Conservation (phyloP, 2,329 filamentous ascomycete species). For the Setomelanomma holmii region DNA sequence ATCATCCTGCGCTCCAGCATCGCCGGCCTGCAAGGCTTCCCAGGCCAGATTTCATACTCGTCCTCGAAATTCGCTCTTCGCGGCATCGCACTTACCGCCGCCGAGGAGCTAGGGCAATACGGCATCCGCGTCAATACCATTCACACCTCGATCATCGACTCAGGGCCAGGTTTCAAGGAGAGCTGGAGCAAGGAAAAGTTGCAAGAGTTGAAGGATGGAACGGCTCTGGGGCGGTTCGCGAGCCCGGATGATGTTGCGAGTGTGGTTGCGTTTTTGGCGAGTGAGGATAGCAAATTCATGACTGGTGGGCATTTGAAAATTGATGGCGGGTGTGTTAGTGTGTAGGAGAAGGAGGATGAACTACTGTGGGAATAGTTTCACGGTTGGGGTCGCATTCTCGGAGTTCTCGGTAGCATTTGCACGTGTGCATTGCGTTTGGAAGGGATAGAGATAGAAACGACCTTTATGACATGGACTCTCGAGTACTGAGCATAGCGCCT, state of each 20-base stretch:
- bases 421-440: conserved; percentile 6
- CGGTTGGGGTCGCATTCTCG: conserved; percentile 29
- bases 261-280: conserved; percentile 49
- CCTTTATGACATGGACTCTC: no score
- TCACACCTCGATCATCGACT: conserved; percentile 49
- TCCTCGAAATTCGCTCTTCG: conserved; percentile 48
- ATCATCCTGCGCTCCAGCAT: conserved; percentile 51
- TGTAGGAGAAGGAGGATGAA: conserved; percentile 16
- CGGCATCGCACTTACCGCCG: conserved; percentile 49
- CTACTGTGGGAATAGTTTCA: background rate
- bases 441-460: conserved; percentile 30
- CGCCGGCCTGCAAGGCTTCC: conserved; percentile 48
- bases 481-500: no score
- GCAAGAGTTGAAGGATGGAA: conserved; percentile 39
- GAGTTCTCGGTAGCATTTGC: conserved; percentile 20
- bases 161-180: conserved; percentile 42
- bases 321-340: conserved; percentile 41
- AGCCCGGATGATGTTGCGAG: conserved; percentile 49
- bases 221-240: conserved; percentile 47
- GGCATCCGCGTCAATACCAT: conserved; percentile 52
- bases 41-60: conserved; percentile 47
- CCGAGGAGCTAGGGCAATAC: conserved; percentile 46
- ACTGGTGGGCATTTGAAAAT: conserved; percentile 47
- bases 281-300: conserved; percentile 50
- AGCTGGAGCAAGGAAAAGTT: conserved; percentile 46